Percentiles rank a stretch among this genome's conserved stretches.
Evolutionary conservation across 2,329 filamentous ascomycete species (phyloP).

Genomic region (Orbilia oligospora): DNA sequence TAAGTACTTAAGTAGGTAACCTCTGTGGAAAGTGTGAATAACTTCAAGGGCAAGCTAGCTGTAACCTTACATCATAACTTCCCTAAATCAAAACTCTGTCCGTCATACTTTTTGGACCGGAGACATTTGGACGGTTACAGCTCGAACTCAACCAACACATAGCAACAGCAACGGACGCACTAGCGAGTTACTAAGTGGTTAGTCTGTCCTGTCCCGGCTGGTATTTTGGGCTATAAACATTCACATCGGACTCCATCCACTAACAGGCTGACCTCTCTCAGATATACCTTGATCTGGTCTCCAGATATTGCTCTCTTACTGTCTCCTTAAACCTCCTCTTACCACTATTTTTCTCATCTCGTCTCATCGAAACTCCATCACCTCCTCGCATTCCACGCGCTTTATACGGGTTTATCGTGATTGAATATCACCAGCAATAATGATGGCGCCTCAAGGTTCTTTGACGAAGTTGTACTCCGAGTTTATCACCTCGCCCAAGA

Average conservation of each 20-base stretch:
- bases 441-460: constrained; percentile 49
- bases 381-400: neutral
- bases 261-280: too few relatives aligned
- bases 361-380: neutral
- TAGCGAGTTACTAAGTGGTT: neutral
- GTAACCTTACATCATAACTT: neutral
- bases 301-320: constrained; percentile 16
- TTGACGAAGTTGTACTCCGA: constrained; percentile 73
- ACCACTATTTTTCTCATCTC: neutral
- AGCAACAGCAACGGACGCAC: constrained; percentile 7
- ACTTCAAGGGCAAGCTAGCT: constrained; percentile 9
- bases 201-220: neutral
- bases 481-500: constrained; percentile 78
- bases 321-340: neutral
- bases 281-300: neutral
- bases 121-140: constrained; percentile 26
- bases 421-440: constrained; percentile 39
- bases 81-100: constrained; percentile 11
- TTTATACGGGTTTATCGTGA: constrained; percentile 16
- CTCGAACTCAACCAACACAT: constrained; percentile 29
- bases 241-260: too few relatives aligned
- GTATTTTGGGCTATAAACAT: constrained; percentile 9
- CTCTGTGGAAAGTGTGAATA: constrained; percentile 2
- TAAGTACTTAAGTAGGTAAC: neutral
- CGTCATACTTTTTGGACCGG: constrained; percentile 10